These are phyloP conservation scores for Suillus ampliporus DNA, from an alignment of 768 basidiomycete species.

Conservation along the genomic window DNA sequence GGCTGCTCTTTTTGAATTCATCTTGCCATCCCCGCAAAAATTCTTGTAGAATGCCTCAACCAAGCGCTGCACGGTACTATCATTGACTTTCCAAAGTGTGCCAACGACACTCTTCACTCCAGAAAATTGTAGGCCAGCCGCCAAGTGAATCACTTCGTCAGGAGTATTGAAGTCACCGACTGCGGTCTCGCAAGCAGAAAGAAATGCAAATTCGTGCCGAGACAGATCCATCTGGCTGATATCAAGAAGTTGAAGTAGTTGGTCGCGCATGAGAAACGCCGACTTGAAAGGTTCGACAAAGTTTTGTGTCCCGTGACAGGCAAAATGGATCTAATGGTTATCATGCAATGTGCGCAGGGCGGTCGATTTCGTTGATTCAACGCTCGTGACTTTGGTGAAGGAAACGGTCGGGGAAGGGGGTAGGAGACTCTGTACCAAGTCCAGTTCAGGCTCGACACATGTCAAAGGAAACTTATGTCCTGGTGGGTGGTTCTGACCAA, in stretches of 20 bases:
- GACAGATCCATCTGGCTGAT: slow-evolving; percentile 7
- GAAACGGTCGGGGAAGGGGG: neutral
- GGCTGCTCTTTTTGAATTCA: slow-evolving; percentile 12
- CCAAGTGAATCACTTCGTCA: slow-evolving; percentile 28
- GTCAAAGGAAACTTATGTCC: neutral
- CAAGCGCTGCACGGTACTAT: neutral
- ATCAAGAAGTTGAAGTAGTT: slow-evolving; percentile 4
- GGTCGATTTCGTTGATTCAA: neutral
- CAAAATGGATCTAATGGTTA: slow-evolving; percentile 24
- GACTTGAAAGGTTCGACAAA: slow-evolving; percentile 19
- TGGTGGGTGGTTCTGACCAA: slow-evolving; percentile 8
- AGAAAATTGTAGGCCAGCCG: slow-evolving; percentile 26
- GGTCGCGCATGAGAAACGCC: slow-evolving; percentile 1
- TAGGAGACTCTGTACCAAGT: neutral
- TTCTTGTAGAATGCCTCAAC: slow-evolving; percentile 6
- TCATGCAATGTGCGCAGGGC: neutral
- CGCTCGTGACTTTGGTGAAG: slow-evolving; percentile 2
- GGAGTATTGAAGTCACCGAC: slow-evolving; percentile 20
- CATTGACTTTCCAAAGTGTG: slow-evolving; percentile 26
- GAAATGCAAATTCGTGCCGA: slow-evolving; percentile 11
- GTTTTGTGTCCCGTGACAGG: slow-evolving; percentile 22
- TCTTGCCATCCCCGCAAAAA: neutral
- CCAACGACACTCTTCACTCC: slow-evolving; percentile 28
- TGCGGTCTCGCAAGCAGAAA: slow-evolving; percentile 16
- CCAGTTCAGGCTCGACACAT: neutral